These are phyloP conservation scores for Yarrowia sp. DNA, from an alignment of 805 yeast genomes.

Conservation along the genomic window DNA sequence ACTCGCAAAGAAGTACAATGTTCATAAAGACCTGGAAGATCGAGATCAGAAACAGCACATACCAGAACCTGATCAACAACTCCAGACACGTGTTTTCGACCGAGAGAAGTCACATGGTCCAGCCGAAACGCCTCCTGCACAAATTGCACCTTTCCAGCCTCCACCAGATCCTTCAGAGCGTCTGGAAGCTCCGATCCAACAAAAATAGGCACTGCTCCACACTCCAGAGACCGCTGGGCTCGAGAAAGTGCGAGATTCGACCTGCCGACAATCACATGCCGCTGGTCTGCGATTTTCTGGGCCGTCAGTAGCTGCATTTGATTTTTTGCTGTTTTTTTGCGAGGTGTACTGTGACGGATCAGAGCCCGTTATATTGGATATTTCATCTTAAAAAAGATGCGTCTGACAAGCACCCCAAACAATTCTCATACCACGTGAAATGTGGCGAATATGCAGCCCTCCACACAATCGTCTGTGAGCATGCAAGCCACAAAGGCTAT, in stretches of 20 bases:
- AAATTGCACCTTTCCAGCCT: constrained; percentile 35
- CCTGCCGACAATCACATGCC: constrained; percentile 49
- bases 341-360: too few relatives aligned
- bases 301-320: constrained; percentile 8
- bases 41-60: constrained; percentile 48
- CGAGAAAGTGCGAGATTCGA: constrained; percentile 48
- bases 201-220: constrained; percentile 57
- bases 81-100: constrained; percentile 57
- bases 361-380: too few relatives aligned
- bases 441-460: constrained; percentile 19
- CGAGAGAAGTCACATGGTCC: constrained; percentile 51
- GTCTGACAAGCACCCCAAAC: background rate
- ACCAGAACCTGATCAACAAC: constrained; percentile 79
- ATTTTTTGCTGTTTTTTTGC: too few relatives aligned
- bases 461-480: background rate
- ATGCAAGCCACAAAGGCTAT: constrained; percentile 37
- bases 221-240: constrained; percentile 46
- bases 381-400: too few relatives aligned
- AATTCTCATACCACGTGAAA: constrained; percentile 11
- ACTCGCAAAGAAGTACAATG: constrained; percentile 45
- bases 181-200: constrained; percentile 35
- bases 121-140: constrained; percentile 41
- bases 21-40: constrained; percentile 39
- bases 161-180: constrained; percentile 29
- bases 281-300: background rate